Conservation (phyloP, 2,329 filamentous ascomycete genomes). For the Arthrobotrys pseudoclavata region DNA sequence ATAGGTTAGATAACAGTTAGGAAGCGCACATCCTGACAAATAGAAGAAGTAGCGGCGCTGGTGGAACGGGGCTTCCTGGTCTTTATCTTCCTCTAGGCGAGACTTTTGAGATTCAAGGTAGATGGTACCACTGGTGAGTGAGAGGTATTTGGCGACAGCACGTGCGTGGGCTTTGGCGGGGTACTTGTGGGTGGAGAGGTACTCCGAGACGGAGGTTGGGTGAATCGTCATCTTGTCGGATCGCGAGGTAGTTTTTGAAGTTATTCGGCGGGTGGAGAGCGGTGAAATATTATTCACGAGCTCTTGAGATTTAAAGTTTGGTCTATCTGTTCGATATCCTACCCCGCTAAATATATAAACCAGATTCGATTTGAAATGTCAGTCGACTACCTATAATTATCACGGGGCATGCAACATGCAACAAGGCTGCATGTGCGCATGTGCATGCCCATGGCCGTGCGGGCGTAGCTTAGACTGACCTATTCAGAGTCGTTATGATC, state of each 20-base stretch:
- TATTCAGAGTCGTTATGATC: conserved; percentile 15
- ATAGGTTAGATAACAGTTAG: conserved; percentile 85
- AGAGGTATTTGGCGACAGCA: conserved; percentile 80
- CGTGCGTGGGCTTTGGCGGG: conserved; percentile 89
- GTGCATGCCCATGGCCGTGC: neutral
- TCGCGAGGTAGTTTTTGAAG: neutral
- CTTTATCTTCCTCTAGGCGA: conserved; percentile 88
- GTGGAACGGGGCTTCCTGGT: conserved; percentile 70
- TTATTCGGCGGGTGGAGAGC: neutral
- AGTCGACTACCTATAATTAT: neutral
- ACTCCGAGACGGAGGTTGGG: conserved; percentile 50
- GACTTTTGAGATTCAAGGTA: conserved; percentile 90
- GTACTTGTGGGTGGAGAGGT: conserved; percentile 57
- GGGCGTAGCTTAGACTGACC: conserved; percentile 30
- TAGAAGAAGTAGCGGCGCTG: conserved; percentile 97
- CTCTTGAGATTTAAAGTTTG: neutral
- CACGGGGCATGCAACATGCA: conserved; percentile 1
- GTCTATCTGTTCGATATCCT: conserved; percentile 17
- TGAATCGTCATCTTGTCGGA: conserved; percentile 41
- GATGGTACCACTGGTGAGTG: conserved; percentile 76
- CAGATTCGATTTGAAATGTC: neutral
- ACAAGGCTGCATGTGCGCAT: neutral
- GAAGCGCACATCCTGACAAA: conserved; percentile 84
- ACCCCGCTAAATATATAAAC: conserved; percentile 32
- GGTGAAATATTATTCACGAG: neutral